Conservation (phyloP, 202 grass and related monocot genomes). For the Cymbopogon flexuosus region DNA sequence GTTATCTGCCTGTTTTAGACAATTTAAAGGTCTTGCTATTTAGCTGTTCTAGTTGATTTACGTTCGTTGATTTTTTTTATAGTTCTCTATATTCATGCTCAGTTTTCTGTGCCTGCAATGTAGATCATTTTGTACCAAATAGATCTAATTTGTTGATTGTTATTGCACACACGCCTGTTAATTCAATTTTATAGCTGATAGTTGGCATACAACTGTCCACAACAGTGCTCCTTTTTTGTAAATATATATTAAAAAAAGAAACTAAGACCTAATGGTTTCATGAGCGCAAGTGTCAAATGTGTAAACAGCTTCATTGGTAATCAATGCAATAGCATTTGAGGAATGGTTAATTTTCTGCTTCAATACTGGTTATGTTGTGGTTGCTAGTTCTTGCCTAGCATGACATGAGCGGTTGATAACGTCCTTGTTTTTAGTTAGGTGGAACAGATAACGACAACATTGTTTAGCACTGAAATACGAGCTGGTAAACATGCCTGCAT, state of each 20-base stretch:
- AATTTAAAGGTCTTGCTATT: not conserved
- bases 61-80: not conserved
- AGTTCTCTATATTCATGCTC: not conserved
- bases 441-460: not conserved
- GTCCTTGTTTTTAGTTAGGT: slow-evolving; percentile 9
- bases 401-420: not conserved
- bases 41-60: not conserved
- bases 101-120: not conserved
- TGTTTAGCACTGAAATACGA: not conserved
- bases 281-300: not conserved
- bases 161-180: not conserved
- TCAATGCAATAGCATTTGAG: not conserved
- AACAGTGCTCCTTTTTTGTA: not conserved
- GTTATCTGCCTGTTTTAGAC: not conserved
- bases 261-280: not conserved
- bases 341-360: not conserved
- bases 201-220: not conserved
- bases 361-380: not conserved
- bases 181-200: not conserved
- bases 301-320: not conserved
- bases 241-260: not conserved
- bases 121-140: not conserved
- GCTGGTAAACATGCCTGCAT: slow-evolving; percentile 1
- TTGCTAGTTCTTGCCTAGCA: not conserved
- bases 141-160: not conserved